phyloP scores from a whole-genome alignment of 75 land plant genomes.

The Ceratopteris richardii region DNA sequence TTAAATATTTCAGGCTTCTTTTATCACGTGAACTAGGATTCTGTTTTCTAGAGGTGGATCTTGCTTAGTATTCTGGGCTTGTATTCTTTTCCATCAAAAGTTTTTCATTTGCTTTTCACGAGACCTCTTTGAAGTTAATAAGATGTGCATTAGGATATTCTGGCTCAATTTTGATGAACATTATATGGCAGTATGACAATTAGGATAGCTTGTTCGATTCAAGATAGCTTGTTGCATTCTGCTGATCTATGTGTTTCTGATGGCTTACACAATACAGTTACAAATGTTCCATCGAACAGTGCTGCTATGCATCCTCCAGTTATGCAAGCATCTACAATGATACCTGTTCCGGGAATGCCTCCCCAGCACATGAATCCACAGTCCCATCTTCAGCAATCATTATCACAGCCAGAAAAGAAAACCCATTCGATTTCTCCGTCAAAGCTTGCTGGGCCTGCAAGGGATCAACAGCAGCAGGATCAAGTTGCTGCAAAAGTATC shows the following conservation, averaged over 20 bases:
- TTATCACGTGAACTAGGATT: too few species aligned
- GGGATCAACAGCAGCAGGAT: background rate
- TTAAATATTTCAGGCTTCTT: too few species aligned
- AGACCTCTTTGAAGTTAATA: too few species aligned
- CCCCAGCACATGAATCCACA: constrained; percentile 40
- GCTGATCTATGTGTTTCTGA: constrained; percentile 38
- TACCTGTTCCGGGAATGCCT: constrained; percentile 36
- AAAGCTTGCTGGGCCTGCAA: background rate
- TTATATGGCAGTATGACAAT: too few species aligned
- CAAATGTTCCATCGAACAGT: constrained; percentile 38
- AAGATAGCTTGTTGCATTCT: too few species aligned
- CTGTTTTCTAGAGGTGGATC: too few species aligned
- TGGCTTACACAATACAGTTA: constrained; percentile 35
- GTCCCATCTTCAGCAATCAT: constrained; percentile 21
- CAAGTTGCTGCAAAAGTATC: constrained; percentile 9
- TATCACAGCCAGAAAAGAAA: background rate
- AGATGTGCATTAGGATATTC: too few species aligned
- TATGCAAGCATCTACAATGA: constrained; percentile 39
- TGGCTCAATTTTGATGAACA: too few species aligned
- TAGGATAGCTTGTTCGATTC: too few species aligned
- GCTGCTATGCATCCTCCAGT: constrained; percentile 30
- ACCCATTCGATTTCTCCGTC: constrained; percentile 31
- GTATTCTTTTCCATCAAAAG: too few species aligned
- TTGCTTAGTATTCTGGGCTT: too few species aligned
- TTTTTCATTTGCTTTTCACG: too few species aligned